Percentiles rank a stretch among this genome's conserved stretches.
Conservation (phyloP, 345 rosid species). For the Salix udensis region DNA sequence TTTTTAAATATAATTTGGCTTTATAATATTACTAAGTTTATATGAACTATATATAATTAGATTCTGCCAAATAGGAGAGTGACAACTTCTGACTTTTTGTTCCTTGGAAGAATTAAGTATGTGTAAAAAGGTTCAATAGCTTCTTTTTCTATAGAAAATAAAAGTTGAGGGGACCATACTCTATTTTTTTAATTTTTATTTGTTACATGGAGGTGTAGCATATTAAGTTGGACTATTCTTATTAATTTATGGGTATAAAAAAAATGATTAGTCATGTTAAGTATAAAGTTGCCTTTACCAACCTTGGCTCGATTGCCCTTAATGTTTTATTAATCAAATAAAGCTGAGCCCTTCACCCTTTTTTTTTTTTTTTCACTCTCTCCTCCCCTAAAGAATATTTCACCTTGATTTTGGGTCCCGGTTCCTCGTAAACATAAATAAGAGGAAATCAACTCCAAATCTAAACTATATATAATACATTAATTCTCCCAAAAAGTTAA, state of each 20-base stretch:
- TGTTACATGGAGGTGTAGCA: background rate
- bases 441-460: background rate
- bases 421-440: background rate
- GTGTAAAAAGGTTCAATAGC: background rate
- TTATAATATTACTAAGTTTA: too few relatives aligned
- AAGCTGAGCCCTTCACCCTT: background rate
- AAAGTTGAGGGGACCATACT: background rate
- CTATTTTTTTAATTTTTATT: background rate
- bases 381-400: background rate
- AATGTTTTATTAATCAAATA: background rate
- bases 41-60: background rate
- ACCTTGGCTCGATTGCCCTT: background rate
- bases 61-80: background rate
- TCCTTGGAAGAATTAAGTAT: background rate
- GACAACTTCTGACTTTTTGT: background rate
- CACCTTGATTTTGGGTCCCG: background rate
- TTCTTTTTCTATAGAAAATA: background rate
- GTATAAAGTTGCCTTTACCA: background rate
- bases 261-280: too few relatives aligned
- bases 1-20: too few relatives aligned
- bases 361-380: too few relatives aligned
- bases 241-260: background rate
- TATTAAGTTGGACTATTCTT: background rate
- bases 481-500: background rate
- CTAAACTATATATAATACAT: too few relatives aligned